Evolutionary conservation across 1,139 yeast species (phyloP), one percentile per base, ranked within the genome.

Genomic region (Pichia sp.): DNA sequence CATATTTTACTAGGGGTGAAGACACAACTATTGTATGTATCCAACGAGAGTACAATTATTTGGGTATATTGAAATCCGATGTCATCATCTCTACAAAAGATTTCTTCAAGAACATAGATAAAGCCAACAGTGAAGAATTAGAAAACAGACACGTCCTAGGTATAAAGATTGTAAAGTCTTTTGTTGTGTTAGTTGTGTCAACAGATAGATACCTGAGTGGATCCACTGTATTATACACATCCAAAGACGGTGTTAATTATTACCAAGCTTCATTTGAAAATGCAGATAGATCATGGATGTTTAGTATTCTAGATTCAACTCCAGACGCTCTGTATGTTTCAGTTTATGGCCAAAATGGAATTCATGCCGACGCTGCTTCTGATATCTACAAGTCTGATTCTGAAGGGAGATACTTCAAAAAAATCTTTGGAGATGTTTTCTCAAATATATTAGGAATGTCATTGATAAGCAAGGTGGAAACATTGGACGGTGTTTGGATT

Each of bases 401-500:
- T 4, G 64, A 74, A 4, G 93, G 94, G 2, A 55, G 75, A 33
- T 68, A 67, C 39, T 81, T 75, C 58, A 66, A 64, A 15, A 69
- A 68, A 45, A 51, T 73, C 9, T 54, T 76, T 35, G 73, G 69
- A 7, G 59, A 69, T 31, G 66, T 76, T 21, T 63, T 64, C 36
- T 62, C 68, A 17, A 67, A 66, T 19, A 42, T 50, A 4, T 33
- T 59, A n/a, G 74, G 74, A 3, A 50, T 62, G 43, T 60, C 63
- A 3, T 66, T 70, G 18, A 55, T 79, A 19, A 69, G 68, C 33
- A 75, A 75, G 48, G 68, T 79, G 9, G 71, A 77, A 48, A 70
- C 70, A n/a, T 67, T 82, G 32, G 88, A 82, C 47, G 93, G 93
- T 12, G 75, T 77, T 17, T 74, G 86, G 80, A 56, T 82, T 35